A percentile compares a stretch with the other conserved stretches of the same genome.
Conservation (phyloP, 2,329 filamentous ascomycete species). For the Cadophora sp. region DNA sequence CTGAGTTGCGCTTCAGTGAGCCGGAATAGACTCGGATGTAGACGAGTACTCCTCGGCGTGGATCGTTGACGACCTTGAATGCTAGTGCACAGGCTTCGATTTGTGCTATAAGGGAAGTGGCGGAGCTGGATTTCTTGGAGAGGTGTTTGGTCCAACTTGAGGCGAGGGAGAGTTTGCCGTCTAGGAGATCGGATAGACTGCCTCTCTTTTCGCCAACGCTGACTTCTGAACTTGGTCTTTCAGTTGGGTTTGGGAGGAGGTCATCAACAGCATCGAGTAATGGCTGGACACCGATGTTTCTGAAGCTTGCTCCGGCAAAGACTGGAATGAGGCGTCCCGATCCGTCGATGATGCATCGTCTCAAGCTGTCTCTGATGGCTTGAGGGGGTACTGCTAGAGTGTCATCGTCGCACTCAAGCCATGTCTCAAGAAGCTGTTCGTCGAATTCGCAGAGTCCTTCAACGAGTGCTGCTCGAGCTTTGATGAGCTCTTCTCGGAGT, state of each 20-base stretch:
- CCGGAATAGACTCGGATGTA: slow-evolving; percentile 94
- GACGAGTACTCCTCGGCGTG: slow-evolving; percentile 84
- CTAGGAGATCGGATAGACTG: slow-evolving; percentile 57
- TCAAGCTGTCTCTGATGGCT: slow-evolving; percentile 75
- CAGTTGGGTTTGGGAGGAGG: slow-evolving; percentile 81
- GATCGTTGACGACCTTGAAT: slow-evolving; percentile 94
- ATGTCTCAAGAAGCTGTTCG: slow-evolving; percentile 83
- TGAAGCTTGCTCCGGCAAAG: slow-evolving; percentile 90
- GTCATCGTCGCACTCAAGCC: slow-evolving; percentile 78
- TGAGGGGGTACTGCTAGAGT: slow-evolving; percentile 69
- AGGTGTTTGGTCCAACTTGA: slow-evolving; percentile 43
- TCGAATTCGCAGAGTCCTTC: slow-evolving; percentile 90
- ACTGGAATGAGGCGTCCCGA: slow-evolving; percentile 81
- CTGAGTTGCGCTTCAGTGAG: slow-evolving; percentile 72
- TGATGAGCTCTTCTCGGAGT: slow-evolving; percentile 71
- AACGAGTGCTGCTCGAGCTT: slow-evolving; percentile 78
- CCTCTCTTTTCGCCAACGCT: slow-evolving; percentile 65
- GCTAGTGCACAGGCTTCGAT: slow-evolving; percentile 74
- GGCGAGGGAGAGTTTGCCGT: slow-evolving; percentile 52
- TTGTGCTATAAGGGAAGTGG: slow-evolving; percentile 49
- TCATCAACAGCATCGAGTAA: slow-evolving; percentile 88
- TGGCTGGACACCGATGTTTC: slow-evolving; percentile 92
- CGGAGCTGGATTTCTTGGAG: slow-evolving; percentile 48
- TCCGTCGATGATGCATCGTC: slow-evolving; percentile 71
- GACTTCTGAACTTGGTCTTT: slow-evolving; percentile 81